Evolutionary conservation across 1,139 yeast species (phyloP).

Genomic region (Yamadazyma sp.): DNA sequence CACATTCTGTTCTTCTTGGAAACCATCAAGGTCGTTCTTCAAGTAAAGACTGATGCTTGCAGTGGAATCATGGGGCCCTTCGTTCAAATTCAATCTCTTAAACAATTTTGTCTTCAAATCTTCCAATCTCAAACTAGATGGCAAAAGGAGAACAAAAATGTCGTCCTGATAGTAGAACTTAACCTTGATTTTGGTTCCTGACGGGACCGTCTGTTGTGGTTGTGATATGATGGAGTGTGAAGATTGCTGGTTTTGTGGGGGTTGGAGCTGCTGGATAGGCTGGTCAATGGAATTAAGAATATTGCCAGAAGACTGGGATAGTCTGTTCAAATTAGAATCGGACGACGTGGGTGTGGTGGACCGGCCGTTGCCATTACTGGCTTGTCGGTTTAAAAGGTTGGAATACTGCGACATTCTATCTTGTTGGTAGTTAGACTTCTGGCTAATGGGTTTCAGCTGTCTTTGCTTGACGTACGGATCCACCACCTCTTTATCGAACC

Average conservation of each 20-base stretch:
- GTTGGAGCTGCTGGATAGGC: conserved; percentile 8
- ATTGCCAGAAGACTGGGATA: conserved; percentile 16
- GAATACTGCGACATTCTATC: conserved; percentile 47
- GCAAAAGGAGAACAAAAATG: conserved; percentile 81
- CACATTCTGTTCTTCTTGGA: conserved; percentile 31
- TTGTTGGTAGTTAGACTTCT: conserved; percentile 43
- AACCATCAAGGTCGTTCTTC: conserved; percentile 45
- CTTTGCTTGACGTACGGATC: conserved; percentile 24
- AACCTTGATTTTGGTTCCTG: conserved; percentile 51
- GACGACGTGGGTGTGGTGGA: conserved; percentile 31
- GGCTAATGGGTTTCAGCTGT: conserved; percentile 40
- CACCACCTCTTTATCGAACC: conserved; percentile 48
- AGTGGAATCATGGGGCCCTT: conserved; percentile 9
- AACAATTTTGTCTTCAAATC: conserved; percentile 65
- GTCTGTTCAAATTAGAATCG: conserved; percentile 21
- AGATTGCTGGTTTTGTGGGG: conserved; percentile 3
- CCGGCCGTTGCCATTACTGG: conserved; percentile 15
- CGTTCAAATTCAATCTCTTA: conserved; percentile 50
- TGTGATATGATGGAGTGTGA: conserved; percentile 7
- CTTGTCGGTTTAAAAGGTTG: conserved; percentile 20
- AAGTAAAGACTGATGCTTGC: conserved; percentile 30
- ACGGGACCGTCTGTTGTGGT: conserved; percentile 7
- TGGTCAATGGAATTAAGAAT: conserved; percentile 7
- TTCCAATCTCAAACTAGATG: conserved; percentile 55
- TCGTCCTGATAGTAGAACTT: conserved; percentile 90